Evolutionary conservation across 1,284 basidiomycete genomes (phyloP), one percentile per base, ranked within the genome.

Genomic region (Ustilago sp.): DNA sequence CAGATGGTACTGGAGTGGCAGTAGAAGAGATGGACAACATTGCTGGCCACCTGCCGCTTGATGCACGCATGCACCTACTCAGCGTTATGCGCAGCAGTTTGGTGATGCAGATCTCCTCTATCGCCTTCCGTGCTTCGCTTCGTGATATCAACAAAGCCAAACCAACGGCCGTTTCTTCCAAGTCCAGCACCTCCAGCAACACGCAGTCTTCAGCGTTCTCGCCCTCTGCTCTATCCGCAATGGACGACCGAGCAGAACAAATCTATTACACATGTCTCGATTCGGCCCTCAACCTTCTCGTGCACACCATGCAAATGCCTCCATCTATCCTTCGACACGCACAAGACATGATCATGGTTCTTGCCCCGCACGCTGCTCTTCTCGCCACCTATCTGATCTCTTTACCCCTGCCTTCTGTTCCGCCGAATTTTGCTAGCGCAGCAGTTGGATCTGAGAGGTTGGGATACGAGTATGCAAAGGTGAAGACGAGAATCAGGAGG

Each of bases 271-370:
- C 65, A 3, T 80, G 74, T 47, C 68, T 80, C 57, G 77, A 80
- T 23, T 71, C 68, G 39, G 67, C 74, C 8, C 64, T 77, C 38
- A 66, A 72, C 55, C 55, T 80, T 4, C 59, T 80, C n/a, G 60
- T 59, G 2, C 68, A 74, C 23, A 71, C 74, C 17, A 66, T 65
- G 19, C 63, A 70, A 35, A 69, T 79, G 67, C 67, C 74, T 0
- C 41, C 61, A 0, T 59, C 66, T 5, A 58, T 74, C 23, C 63
- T 80, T 0, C 65, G 71, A 5, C 77, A 80, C 58, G 71, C 74
- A 17, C 77, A 77, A 56, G 77, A 80, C 48, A 72, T 76, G 71
- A 63, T 77, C 60, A 71, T 80, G 67, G 70, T 80, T 3, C 72
- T 80, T 45, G 67, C 74, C 4, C 69, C 74, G 13, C 77, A 80